Base-by-base conservation (phyloP, 163 green algal species). In the Coccomyxa subellipsoidea region DNA sequence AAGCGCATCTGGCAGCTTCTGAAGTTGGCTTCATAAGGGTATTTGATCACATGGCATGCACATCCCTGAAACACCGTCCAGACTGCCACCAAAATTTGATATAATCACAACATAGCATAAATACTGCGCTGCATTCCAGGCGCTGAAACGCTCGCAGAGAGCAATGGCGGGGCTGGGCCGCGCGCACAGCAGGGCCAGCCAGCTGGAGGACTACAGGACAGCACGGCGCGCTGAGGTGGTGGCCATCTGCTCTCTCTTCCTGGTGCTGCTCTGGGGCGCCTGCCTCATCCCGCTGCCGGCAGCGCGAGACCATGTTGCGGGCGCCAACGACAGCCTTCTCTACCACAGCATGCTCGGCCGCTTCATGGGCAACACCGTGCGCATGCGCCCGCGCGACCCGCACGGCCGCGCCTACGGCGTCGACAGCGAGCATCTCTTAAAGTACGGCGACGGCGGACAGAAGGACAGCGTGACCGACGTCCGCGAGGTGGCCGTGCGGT, bases 301-400 rank as follows among this genome's bases (percentile, higher is more conserved):
- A 4, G 66, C 21, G 1, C 27, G n/a, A 8, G 8, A 36, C n/a
- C 66, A 73, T 73, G 29, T 35, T 18, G 21, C 66, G 66, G 66
- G 66, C 66, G 66, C 66, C 27, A 73, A 73, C 8, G 66, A 73
- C 66, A 73, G 66, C 66, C 66, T 73, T 7, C 27, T 73, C 66
- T 73, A 73, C 66, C 66, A 73, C 66, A 73, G 66, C 66, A 73
- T 73, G 1, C n/a, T 73, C 66, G 66, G 66, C 29, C 66, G 66
- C 66, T 36, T 73, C 66, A 73, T 73, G 66, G 66, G 66, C 66
- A 73, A 73, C 66, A 73, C 66, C 29, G 66, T 73, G 66, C 66
- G 66, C 66, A 73, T 73, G 66, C 66, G 66, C 29, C 66, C 66
- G 66, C 66, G 66, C 21, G 66, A 73, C 66, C 10, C 21, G 66